Evolutionary conservation across 2,329 filamentous ascomycete species (phyloP).

Genomic region (Xylariaceae sp.): DNA sequence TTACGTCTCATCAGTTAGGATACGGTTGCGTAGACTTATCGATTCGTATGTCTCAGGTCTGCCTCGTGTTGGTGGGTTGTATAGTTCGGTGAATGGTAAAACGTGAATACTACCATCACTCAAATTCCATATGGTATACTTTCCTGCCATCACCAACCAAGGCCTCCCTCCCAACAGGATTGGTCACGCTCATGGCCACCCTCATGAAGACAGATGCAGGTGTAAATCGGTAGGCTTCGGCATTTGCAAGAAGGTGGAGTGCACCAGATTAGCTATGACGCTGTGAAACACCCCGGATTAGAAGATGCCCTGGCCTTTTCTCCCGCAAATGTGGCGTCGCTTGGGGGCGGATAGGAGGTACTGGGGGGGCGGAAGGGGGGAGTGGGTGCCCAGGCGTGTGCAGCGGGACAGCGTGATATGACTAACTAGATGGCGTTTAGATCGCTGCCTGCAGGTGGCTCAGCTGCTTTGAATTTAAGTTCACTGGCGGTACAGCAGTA

Average conservation of each 20-base stretch:
- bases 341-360: background rate
- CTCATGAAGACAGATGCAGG: conserved; percentile 5
- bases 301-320: too few species aligned
- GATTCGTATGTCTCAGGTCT: too few species aligned
- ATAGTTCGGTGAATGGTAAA: too few species aligned
- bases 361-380: background rate
- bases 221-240: conserved; percentile 26
- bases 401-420: conserved; percentile 23
- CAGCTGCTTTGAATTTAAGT: conserved; percentile 26
- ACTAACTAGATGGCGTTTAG: conserved; percentile 30
- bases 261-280: conserved; percentile 3
- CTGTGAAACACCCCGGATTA: conserved; percentile 20
- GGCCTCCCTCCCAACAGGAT: background rate
- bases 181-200: too few species aligned
- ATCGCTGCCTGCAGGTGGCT: conserved; percentile 29
- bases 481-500: background rate
- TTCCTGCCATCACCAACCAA: background rate
- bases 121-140: background rate
- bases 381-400: conserved; percentile 10
- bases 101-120: too few species aligned
- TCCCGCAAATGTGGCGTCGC: conserved; percentile 9
- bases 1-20: too few species aligned
- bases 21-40: too few species aligned
- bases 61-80: too few species aligned
- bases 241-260: conserved; percentile 21